Base-by-base conservation (phyloP, 441 rosid genomes). In the Raphanus hybrid region DNA sequence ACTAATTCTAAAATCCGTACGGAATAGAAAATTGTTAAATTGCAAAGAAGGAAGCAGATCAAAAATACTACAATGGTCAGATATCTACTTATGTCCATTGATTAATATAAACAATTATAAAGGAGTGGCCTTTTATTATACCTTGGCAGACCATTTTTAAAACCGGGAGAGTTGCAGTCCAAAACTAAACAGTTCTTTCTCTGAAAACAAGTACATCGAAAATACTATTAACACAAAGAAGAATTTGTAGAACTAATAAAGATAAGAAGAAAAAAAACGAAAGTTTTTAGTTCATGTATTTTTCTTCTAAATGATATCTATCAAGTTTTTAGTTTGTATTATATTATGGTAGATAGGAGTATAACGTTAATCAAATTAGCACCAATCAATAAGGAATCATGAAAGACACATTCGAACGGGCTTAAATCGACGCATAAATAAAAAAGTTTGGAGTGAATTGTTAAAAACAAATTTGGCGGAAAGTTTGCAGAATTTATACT, bases 401-500 rank as follows among this genome's bases (percentile, higher is more conserved):
- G 76, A 66, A 58, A 45, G 29, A 66, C 63, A 35, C 72, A 78
- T 59, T 78, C 73, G 73, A 59, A 71, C 73, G 77, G 67, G 76
- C 76, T 58, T 63, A 77, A 58, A 66, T 71, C 58, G 72, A 77
- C 63, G 80, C 67, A 65, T 1, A 71, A 71, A 32, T 8, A 65
- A 16, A 62, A 58, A 34, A 39, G 14, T 65, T 71, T 34, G 9
- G 20, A 41, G n/a, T 12, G 37, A 48, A 45, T 71, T 58, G 23
- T 43, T 1, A 35, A 71, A 52, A 16, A 14, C 54, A 66, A 57
- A 59, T 64, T 66, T 59, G 64, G 69, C 45, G 48, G 23, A 71
- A 77, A 71, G 23, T 45, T 77, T 71, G 34, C 15, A 32, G 81
- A 71, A 77, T 66, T 77, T 77, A 77, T 77, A 77, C 73, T 71